Base-by-base conservation (phyloP, 148 eudicot species). In the Rhododendron henanense region DNA sequence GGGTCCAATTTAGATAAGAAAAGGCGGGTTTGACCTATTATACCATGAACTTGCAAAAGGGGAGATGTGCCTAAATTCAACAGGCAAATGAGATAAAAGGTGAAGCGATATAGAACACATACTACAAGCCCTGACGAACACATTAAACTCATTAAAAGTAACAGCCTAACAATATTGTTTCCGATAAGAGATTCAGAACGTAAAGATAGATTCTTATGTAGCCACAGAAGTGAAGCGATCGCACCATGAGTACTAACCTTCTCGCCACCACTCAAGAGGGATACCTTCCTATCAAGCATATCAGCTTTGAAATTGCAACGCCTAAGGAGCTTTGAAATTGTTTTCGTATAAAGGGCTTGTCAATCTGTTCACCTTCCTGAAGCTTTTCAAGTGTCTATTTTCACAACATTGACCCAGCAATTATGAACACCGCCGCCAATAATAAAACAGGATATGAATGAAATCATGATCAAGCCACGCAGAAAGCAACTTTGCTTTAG, bases 221-320 rank as follows among this genome's bases (percentile, higher is more conserved):
- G 44, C 51, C 51, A 10, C 10, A 48, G 2, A 48, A 10, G 13
- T 10, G 50, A 47, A 47, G 51, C 51, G 0, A 48, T 8, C 13
- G 51, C 51, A 47, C 23, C 61, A 4, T 14, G 16, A 61, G 45
- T 21, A 65, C n/a, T 81, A 90, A 93, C 98, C 96, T 95, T 95
- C 91, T 96, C 98, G 81, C 97, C 99, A 81, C 97, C 99, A 90
- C 99, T 96, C 86, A 96, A 87, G 87, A 96, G 90, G 51, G 96
- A 91, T 82, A 95, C 99, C 87, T 92, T 96, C 87, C 98, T 91
- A 86, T 96, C 99, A 84, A 96, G 97, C 98, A 96, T 95, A 85
- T 95, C 98, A 41, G 44, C 6, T 41, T 41, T 41, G 44, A 41
- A 41, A 41, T 41, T 41, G 44, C 44, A 41, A 41, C 97, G 96